A percentile compares a stretch with the other conserved stretches of the same genome.
These are phyloP conservation scores for Acmispon strigosus DNA, from an alignment of 306 rosid species.

Conservation along the genomic window DNA sequence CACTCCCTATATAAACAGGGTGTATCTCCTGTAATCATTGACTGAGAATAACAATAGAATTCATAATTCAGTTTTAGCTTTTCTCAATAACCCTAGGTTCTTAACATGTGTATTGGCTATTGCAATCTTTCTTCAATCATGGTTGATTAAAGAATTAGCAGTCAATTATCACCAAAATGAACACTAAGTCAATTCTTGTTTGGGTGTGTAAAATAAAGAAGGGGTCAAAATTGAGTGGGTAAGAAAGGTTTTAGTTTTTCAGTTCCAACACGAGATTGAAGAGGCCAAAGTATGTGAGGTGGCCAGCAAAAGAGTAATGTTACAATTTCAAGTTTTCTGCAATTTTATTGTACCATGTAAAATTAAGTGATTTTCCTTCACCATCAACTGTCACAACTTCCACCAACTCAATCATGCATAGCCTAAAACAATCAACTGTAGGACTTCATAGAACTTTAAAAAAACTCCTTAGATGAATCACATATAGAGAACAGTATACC, in stretches of 20 bases:
- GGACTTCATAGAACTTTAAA: conserved; percentile 7
- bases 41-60: no score
- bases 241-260: conserved; percentile 2
- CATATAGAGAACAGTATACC: conserved; percentile 39
- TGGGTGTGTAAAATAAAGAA: neutral
- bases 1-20: no score
- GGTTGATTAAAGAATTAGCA: neutral
- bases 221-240: neutral
- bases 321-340: conserved; percentile 8
- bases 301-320: neutral
- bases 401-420: conserved; percentile 10
- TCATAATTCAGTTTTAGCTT: no score
- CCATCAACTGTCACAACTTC: conserved; percentile 3
- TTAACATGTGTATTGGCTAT: neutral
- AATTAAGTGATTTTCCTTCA: neutral
- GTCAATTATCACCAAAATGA: conserved; percentile 18
- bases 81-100: no score
- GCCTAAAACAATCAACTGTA: neutral
- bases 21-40: no score
- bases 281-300: conserved; percentile 1
- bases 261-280: neutral
- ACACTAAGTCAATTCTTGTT: neutral
- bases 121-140: conserved; percentile 1
- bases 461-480: conserved; percentile 12
- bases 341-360: neutral